Conservation (phyloP, 768 basidiomycete species). For the Rhodotorula graminis region DNA sequence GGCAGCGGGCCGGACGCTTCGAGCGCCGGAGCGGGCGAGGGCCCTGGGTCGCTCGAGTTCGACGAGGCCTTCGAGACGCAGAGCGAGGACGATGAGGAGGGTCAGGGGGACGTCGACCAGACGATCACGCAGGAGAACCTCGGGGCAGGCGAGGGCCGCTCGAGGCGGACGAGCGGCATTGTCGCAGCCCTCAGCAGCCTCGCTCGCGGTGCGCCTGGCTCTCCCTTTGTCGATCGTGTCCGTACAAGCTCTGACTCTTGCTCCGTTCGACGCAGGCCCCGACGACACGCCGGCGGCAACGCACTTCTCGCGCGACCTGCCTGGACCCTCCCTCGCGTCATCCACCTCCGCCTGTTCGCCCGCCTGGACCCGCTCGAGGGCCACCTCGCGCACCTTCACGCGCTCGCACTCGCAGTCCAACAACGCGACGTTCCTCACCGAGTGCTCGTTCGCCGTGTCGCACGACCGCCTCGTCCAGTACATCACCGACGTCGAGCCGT, state of each 20-base stretch:
- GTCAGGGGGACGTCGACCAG: conserved; percentile 30
- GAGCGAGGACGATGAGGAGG: conserved; percentile 37
- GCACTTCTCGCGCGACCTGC: neutral
- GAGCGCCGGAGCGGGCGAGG: conserved; percentile 3
- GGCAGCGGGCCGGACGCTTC: conserved; percentile 45
- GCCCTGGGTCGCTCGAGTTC: conserved; percentile 28
- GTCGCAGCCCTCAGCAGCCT: conserved; percentile 71
- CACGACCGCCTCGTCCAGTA: conserved; percentile 84
- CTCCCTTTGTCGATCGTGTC: too few relatives aligned
- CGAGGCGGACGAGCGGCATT: conserved; percentile 74
- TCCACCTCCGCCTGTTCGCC: neutral
- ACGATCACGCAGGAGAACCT: conserved; percentile 20
- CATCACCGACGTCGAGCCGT: conserved; percentile 91
- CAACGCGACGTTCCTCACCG: conserved; percentile 75
- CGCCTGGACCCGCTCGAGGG: neutral
- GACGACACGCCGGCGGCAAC: conserved; percentile 1
- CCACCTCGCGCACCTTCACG: conserved; percentile 20
- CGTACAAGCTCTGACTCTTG: neutral
- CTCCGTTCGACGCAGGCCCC: neutral
- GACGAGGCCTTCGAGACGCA: conserved; percentile 27
- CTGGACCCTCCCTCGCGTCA: neutral
- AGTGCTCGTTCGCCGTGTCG: conserved; percentile 93
- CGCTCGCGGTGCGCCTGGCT: conserved; percentile 56
- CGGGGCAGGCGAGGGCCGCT: conserved; percentile 47
- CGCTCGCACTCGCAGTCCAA: conserved; percentile 32